Conservation (phyloP, 2,329 filamentous ascomycete species). For the Hymenoscyphus infarciens region DNA sequence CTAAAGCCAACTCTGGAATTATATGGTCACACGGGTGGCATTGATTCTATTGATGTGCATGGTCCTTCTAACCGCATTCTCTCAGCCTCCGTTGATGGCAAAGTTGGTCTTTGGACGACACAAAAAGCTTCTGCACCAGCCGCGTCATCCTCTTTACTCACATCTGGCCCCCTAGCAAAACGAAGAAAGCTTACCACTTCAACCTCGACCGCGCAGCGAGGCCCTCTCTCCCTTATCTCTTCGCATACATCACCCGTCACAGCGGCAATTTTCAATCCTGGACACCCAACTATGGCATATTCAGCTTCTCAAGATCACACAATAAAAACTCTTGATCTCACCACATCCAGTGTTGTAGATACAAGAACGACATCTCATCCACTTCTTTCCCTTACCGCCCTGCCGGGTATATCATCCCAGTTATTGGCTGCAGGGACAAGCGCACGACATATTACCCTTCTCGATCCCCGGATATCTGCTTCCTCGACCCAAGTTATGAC, state of each 20-base stretch:
- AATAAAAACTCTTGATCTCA: conserved; percentile 84
- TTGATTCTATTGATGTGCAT: conserved; percentile 74
- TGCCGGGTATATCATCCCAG: conserved; percentile 54
- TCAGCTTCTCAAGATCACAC: conserved; percentile 89
- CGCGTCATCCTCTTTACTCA: conserved; percentile 66
- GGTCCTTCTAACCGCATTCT: conserved; percentile 72
- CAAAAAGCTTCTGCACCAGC: conserved; percentile 72
- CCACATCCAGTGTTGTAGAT: conserved; percentile 74
- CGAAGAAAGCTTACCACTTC: conserved; percentile 64
- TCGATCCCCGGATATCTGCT: conserved; percentile 81
- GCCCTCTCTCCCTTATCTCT: conserved; percentile 70
- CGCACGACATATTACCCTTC: conserved; percentile 83
- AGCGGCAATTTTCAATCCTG: conserved; percentile 78
- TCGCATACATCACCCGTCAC: conserved; percentile 71
- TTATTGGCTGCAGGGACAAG: conserved; percentile 72
- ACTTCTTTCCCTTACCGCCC: conserved; percentile 72
- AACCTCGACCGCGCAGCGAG: conserved; percentile 59
- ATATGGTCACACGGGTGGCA: conserved; percentile 72
- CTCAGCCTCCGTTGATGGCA: conserved; percentile 79
- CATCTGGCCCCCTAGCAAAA: conserved; percentile 66
- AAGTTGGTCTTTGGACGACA: conserved; percentile 83
- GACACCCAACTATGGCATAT: conserved; percentile 85
- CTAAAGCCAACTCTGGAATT: conserved; percentile 76
- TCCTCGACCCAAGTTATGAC: conserved; percentile 80
- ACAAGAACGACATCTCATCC: conserved; percentile 81